Evolutionary conservation across 2,329 filamentous ascomycete species (phyloP).

Genomic region (Chaetomiaceae sp.): DNA sequence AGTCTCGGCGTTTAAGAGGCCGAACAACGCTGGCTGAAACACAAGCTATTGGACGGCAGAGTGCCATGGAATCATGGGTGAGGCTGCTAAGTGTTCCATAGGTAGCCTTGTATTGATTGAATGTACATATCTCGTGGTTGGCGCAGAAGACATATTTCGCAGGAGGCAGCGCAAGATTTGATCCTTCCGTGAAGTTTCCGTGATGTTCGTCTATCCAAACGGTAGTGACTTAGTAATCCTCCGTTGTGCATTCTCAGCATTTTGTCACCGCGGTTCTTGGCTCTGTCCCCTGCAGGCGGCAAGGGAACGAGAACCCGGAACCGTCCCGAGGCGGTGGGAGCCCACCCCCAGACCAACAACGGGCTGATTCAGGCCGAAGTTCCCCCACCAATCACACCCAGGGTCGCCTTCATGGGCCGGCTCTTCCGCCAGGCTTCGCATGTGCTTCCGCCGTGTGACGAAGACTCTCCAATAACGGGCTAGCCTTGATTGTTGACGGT

Average conservation of each 20-base stretch:
- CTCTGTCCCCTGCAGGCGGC: not conserved
- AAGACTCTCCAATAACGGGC: too few species aligned
- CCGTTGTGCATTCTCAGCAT: not conserved
- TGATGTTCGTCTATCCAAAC: too few species aligned
- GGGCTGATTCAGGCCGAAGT: constrained; percentile 11
- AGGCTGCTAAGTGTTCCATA: not conserved
- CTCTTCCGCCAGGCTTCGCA: not conserved
- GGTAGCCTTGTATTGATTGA: not conserved
- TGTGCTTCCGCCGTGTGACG: not conserved
- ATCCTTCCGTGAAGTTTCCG: too few species aligned
- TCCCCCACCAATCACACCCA: constrained; percentile 17
- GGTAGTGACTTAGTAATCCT: too few species aligned
- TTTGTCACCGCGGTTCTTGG: too few species aligned
- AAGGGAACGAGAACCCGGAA: constrained; percentile 2
- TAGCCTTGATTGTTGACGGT: not conserved
- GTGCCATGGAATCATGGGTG: too few species aligned
- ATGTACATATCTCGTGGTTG: too few species aligned
- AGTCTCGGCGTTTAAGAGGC: not conserved
- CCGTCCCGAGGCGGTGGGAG: constrained; percentile 14
- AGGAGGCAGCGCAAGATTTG: too few species aligned
- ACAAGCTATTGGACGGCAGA: too few species aligned
- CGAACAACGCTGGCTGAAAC: not conserved
- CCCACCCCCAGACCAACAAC: not conserved
- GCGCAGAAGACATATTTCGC: too few species aligned
- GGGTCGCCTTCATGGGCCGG: not conserved